A percentile compares a stretch with the other conserved stretches of the same genome.
These are phyloP conservation scores for Globisporangium lucens DNA, from an alignment of 352 stramenopile species.

Conservation along the genomic window DNA sequence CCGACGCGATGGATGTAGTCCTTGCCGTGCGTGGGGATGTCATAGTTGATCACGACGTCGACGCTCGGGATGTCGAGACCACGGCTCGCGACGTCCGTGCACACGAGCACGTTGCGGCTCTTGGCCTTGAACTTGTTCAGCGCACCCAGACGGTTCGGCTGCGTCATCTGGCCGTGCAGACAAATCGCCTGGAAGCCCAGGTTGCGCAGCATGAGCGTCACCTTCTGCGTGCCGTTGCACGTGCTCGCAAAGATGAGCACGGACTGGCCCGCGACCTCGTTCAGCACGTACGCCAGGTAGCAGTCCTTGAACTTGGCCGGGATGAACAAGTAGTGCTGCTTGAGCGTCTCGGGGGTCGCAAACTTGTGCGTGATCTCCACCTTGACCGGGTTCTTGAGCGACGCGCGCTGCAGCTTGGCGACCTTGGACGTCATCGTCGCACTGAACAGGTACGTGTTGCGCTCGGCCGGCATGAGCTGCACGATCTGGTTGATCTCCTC, in stretches of 20 bases:
- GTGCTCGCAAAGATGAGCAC: constrained; percentile 98
- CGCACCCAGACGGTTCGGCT: constrained; percentile 96
- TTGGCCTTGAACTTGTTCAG: constrained; percentile 98
- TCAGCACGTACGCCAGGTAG: constrained; percentile 98
- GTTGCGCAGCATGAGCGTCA: constrained; percentile 97
- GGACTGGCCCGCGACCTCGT: constrained; percentile 96
- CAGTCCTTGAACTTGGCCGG: constrained; percentile 99
- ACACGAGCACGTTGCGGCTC: constrained; percentile 84
- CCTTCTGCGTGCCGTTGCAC: constrained; percentile 95
- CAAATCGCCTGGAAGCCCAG: constrained; percentile 97
- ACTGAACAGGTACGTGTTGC: constrained; percentile 98
- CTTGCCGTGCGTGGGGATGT: constrained; percentile 98
- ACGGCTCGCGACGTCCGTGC: constrained; percentile 86
- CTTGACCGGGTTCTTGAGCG: constrained; percentile 95
- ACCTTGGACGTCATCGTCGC: constrained; percentile 99
- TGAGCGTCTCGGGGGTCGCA: constrained; percentile 96
- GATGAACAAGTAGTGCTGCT: constrained; percentile 99
- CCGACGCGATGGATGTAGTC: constrained; percentile 99
- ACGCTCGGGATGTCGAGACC: constrained; percentile 97
- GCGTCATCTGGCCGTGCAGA: constrained; percentile 98
- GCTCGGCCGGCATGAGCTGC: constrained; percentile 90
- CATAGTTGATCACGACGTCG: constrained; percentile 98
- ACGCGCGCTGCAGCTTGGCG: constrained; percentile 96
- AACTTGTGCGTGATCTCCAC: constrained; percentile 98
- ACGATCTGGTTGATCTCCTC: constrained; percentile 99